These are phyloP conservation scores for Backusella mclennaniae DNA, from an alignment of 192 early-diverging fungal species.

Conservation along the genomic window DNA sequence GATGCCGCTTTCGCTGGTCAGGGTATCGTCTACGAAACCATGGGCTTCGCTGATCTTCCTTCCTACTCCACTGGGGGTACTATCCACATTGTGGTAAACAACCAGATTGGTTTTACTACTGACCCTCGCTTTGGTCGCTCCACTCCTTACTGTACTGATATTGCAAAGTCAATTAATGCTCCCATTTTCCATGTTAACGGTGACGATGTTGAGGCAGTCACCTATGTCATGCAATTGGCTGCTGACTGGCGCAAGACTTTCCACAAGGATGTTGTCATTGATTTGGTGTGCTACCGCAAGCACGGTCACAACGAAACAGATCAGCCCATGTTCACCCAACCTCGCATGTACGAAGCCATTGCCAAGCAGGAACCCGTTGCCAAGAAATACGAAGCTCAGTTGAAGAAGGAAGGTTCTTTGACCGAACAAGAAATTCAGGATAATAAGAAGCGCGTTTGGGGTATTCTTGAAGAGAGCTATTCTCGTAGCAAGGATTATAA, in stretches of 20 bases:
- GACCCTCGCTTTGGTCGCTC: slow-evolving; percentile 94
- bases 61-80: slow-evolving; percentile 97
- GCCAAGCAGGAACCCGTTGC: slow-evolving; percentile 80
- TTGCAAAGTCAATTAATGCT: slow-evolving; percentile 93
- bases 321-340: slow-evolving; percentile 98
- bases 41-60: slow-evolving; percentile 95
- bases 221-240: slow-evolving; percentile 91
- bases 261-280: slow-evolving; percentile 96
- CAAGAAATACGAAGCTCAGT: slow-evolving; percentile 83
- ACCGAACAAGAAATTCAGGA: slow-evolving; percentile 79
- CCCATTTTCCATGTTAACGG: slow-evolving; percentile 99
- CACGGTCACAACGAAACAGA: slow-evolving; percentile 99
- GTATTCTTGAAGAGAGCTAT: slow-evolving; percentile 92
- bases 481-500: slow-evolving; percentile 85
- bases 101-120: slow-evolving; percentile 99
- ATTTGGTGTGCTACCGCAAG: slow-evolving; percentile 96
- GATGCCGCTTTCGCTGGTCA: slow-evolving; percentile 98
- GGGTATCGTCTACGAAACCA: slow-evolving; percentile 96
- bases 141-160: slow-evolving; percentile 97
- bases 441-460: slow-evolving; percentile 92
- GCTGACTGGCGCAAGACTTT: slow-evolving; percentile 95
- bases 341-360: slow-evolving; percentile 93
- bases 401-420: slow-evolving; percentile 84
- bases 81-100: slow-evolving; percentile 97
- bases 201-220: slow-evolving; percentile 96